Percentiles rank a stretch among this genome's conserved stretches.
These are phyloP conservation scores for Paecilomyces dactylethromorphus DNA, from an alignment of 2,329 filamentous ascomycete species.

Conservation along the genomic window DNA sequence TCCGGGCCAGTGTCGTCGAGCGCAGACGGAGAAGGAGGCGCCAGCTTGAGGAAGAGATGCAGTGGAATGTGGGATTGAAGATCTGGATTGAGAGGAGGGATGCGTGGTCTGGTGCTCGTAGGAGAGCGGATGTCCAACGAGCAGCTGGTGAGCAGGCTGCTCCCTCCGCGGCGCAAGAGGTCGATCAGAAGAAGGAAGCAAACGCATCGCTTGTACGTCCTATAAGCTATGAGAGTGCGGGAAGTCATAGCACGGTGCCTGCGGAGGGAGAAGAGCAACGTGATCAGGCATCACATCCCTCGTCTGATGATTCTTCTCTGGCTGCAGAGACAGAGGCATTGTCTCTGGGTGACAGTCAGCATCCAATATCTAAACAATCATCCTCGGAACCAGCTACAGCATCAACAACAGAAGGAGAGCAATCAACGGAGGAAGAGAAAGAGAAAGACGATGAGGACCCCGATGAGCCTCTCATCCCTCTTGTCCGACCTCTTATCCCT, in stretches of 20 bases:
- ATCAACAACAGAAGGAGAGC: constrained; percentile 4
- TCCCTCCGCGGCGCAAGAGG: neutral
- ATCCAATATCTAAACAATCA: neutral
- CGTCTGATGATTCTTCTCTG: neutral
- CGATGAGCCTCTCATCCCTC: constrained; percentile 60
- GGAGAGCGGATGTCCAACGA: constrained; percentile 13
- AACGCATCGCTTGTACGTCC: neutral
- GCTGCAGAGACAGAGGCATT: neutral
- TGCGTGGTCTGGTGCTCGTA: constrained; percentile 71
- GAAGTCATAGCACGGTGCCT: neutral
- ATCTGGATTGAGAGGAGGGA: constrained; percentile 72
- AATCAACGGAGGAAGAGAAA: constrained; percentile 23
- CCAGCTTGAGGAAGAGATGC: constrained; percentile 56
- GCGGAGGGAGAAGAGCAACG: neutral
- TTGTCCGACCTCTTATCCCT: constrained; percentile 68
- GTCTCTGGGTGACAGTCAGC: neutral
- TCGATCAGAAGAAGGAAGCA: neutral
- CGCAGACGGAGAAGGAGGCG: constrained; percentile 52
- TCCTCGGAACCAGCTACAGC: neutral
- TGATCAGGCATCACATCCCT: neutral
- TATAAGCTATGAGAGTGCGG: neutral
- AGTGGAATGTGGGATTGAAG: constrained; percentile 76
- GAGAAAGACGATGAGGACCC: constrained; percentile 18
- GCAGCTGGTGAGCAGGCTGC: constrained; percentile 5
- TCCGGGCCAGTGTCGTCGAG: constrained; percentile 37